Conservation (phyloP, 116 monocot genomes). For the Posidonia oceanica region DNA sequence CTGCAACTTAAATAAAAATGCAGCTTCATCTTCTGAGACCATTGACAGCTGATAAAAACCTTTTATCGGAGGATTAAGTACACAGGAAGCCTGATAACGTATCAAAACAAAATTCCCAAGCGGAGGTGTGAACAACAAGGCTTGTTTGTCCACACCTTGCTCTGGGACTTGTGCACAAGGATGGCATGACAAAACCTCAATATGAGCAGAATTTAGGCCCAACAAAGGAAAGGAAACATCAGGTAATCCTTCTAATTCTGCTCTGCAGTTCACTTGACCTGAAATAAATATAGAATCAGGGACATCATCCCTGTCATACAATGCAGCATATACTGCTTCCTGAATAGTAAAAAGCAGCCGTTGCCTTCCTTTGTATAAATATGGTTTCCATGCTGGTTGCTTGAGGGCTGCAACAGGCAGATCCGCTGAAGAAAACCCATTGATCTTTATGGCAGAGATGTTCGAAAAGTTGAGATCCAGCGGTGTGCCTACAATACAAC, state of each 20-base stretch:
- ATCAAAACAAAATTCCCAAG: conserved; percentile 82
- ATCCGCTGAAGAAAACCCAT: conserved; percentile 77
- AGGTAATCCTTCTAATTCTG: conserved; percentile 91
- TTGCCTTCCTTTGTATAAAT: conserved; percentile 86
- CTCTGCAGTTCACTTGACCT: conserved; percentile 93
- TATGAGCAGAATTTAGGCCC: conserved; percentile 40
- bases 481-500: conserved; percentile 54
- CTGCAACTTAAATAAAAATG: conserved; percentile 81
- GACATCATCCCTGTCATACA: conserved; percentile 95
- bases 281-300: conserved; percentile 73
- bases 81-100: conserved; percentile 52
- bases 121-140: conserved; percentile 82
- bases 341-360: conserved; percentile 67
- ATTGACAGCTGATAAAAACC: conserved; percentile 97
- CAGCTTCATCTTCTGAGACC: conserved; percentile 97
- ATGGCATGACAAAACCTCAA: conserved; percentile 73
- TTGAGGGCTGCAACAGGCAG: conserved; percentile 52
- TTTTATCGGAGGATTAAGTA: conserved; percentile 73
- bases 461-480: conserved; percentile 72
- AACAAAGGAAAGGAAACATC: conserved; percentile 73
- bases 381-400: conserved; percentile 98
- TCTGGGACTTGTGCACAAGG: conserved; percentile 92
- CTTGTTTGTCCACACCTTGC: conserved; percentile 65
- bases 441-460: conserved; percentile 50
- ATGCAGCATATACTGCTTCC: conserved; percentile 64